Conservation (phyloP, 2,329 filamentous ascomycete species). For the Aureobasidium sp. region DNA sequence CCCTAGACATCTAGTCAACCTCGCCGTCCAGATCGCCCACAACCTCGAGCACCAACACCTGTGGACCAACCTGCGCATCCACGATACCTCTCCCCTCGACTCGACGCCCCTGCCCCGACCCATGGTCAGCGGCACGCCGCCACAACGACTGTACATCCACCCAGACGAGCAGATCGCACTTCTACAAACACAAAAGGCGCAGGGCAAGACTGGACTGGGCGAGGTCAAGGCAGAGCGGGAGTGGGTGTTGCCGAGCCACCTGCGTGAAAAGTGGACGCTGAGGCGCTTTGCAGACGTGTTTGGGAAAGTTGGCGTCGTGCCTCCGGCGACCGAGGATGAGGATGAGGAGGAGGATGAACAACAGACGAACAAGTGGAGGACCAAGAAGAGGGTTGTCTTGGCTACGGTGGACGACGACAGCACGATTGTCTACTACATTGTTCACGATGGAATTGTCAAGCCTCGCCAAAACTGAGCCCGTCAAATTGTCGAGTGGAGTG, state of each 20-base stretch:
- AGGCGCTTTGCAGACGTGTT: conserved; percentile 62
- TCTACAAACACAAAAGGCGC: conserved; percentile 47
- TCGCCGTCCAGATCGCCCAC: conserved; percentile 56
- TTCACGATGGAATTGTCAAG: conserved; percentile 83
- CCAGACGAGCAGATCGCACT: conserved; percentile 75
- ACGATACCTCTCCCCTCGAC: conserved; percentile 28
- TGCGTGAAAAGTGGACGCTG: conserved; percentile 67
- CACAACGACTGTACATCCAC: conserved; percentile 66
- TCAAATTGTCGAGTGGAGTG: background rate
- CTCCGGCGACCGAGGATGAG: conserved; percentile 21
- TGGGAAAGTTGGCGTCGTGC: conserved; percentile 45
- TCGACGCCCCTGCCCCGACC: conserved; percentile 45
- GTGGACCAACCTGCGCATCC: conserved; percentile 57
- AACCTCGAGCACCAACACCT: conserved; percentile 71
- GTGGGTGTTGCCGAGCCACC: conserved; percentile 69
- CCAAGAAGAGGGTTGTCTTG: conserved; percentile 61
- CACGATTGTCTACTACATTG: conserved; percentile 75
- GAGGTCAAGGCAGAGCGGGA: conserved; percentile 47
- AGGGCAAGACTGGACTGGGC: conserved; percentile 28
- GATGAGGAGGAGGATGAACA: conserved; percentile 22
- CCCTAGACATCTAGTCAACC: conserved; percentile 33
- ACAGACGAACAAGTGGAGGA: conserved; percentile 35
- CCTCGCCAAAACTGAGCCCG: conserved; percentile 65
- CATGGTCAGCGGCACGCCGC: conserved; percentile 66
- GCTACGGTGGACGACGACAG: conserved; percentile 73